Base-by-base conservation (phyloP, 2,329 filamentous ascomycete species). In the Sporothrix phasma region DNA sequence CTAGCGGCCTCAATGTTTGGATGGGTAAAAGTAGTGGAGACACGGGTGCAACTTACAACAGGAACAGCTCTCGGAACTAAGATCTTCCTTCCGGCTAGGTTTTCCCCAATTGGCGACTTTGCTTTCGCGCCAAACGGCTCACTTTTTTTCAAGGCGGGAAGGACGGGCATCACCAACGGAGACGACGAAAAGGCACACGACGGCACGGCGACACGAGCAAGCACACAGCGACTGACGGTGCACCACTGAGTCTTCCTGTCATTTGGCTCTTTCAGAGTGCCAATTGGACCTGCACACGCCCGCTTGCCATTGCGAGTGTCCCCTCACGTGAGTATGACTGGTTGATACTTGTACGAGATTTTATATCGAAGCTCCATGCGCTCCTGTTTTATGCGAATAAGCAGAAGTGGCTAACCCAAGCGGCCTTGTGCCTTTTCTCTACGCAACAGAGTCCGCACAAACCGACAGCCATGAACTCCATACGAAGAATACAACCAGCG, bases 391-490 rank as follows among this genome's bases (percentile, higher is more conserved):
- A 41, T 26, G 19, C 53, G 19, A 34, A 56, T 8, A 34, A 15
- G 54, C 24, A 29, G 34, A 41, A 13, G 17, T 45, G 11, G 22
- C 54, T 59, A 22, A 59, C 54, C 1, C 10, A 24, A 7, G 5
- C 31, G 39, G 59, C 43, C 31, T 39, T 49, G 10, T 10, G 59
- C 45, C 11, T 29, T 51, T 10, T 13, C n/a, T 2, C 5, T n/a
- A 0, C 17, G 19, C 31, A 8, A 11, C 22, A 49, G 43, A 41
- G 17, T 6, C n/a, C 24, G 13, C 41, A 56, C 26, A 37, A 4
- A 22, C 31, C 22, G 31, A 47, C 26, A 39, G 11, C n/a, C 22
- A 74, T 74, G 72, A 73, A 71, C 67, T 66, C 69, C 13, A 56
- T 70, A 66, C 70, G 72, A 60, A 66, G 72, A 65, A 70, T 56